Percentiles rank a stretch among this genome's conserved stretches.
These are phyloP conservation scores for Suillus placidus DNA, from an alignment of 768 basidiomycete species.

Conservation along the genomic window DNA sequence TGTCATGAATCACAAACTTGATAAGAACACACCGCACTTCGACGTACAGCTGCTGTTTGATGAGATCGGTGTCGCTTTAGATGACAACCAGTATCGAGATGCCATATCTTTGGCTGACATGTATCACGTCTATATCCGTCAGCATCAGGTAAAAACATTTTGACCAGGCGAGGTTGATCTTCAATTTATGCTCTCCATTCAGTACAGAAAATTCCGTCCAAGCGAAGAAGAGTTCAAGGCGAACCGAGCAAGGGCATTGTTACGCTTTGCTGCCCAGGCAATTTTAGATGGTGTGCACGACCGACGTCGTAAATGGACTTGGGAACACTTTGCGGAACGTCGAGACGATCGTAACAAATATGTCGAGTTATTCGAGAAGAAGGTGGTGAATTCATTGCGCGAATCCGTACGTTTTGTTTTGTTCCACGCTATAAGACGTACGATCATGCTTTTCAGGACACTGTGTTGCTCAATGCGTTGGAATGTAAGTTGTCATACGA, in stretches of 20 bases:
- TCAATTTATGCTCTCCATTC: slow-evolving; percentile 13
- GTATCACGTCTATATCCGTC: slow-evolving; percentile 93
- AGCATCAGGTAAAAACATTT: slow-evolving; percentile 60
- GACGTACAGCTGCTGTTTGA: slow-evolving; percentile 89
- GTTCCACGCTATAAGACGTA: background rate
- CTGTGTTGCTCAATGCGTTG: slow-evolving; percentile 55
- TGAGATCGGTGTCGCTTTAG: slow-evolving; percentile 89
- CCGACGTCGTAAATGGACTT: slow-evolving; percentile 83
- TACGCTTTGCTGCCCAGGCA: slow-evolving; percentile 78
- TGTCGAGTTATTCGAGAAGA: slow-evolving; percentile 82
- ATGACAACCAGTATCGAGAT: slow-evolving; percentile 94
- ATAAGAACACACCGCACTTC: slow-evolving; percentile 76
- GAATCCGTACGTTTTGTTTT: slow-evolving; percentile 51
- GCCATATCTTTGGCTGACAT: slow-evolving; percentile 91
- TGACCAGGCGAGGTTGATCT: background rate
- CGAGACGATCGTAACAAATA: slow-evolving; percentile 87
- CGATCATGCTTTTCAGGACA: slow-evolving; percentile 44
- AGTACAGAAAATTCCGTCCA: slow-evolving; percentile 84
- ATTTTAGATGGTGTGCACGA: slow-evolving; percentile 85
- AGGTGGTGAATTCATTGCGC: slow-evolving; percentile 54
- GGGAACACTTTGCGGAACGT: slow-evolving; percentile 86
- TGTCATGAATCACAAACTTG: slow-evolving; percentile 78
- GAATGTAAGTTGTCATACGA: slow-evolving; percentile 89
- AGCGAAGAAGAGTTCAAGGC: slow-evolving; percentile 55
- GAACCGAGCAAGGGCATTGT: slow-evolving; percentile 67